Evolutionary conservation across 768 basidiomycete genomes (phyloP), one percentile per base, ranked within the genome.

Genomic region (Russula compacta): DNA sequence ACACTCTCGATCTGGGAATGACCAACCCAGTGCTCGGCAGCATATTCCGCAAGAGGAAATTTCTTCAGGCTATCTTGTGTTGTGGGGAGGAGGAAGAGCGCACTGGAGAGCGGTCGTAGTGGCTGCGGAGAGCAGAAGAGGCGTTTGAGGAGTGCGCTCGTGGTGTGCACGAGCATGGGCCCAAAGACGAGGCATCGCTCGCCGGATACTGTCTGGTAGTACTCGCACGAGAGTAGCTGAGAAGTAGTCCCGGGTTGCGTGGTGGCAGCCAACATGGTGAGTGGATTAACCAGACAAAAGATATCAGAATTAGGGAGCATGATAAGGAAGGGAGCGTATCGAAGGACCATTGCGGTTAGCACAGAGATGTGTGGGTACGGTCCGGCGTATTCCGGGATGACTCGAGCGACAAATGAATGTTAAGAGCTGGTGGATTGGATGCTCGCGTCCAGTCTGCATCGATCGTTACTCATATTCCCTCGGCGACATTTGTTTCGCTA

Each of bases 151-250:
- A 81, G 60, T 4, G 81, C 83, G 0, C 87, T 78, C 6, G 81
- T 59, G 21, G 83, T 71, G 68, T 93, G 92, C 9, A 85, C 68
- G 35, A 74, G 73, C n/a, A 95, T 72, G 0, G 92, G 91, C 1
- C 75, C 73, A 36, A 88, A 74, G 10, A 93, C 75, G 12, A 93
- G 81, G 44, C 82, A 81, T 43, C 77, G 81, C 71, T 94, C 90
- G 21, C 81, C 81, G 54, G 84, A 78, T 0, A 73, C 58, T 0
- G 86, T 87, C 69, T 93, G 89, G 71, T 95, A 94, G 72, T 91
- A 92, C 73, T 92, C 91, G 56, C 91, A 75, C 10, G 90, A 89
- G 12, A 95, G 76, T 47, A 94, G 75, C 89, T 93, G 29, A 33
- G 85, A 1, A 29, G 24, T 29, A 29, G 24, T 29, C 24, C 1